phyloP scores from a whole-genome alignment of 345 rosid species.

The Euphorbia peplus region DNA sequence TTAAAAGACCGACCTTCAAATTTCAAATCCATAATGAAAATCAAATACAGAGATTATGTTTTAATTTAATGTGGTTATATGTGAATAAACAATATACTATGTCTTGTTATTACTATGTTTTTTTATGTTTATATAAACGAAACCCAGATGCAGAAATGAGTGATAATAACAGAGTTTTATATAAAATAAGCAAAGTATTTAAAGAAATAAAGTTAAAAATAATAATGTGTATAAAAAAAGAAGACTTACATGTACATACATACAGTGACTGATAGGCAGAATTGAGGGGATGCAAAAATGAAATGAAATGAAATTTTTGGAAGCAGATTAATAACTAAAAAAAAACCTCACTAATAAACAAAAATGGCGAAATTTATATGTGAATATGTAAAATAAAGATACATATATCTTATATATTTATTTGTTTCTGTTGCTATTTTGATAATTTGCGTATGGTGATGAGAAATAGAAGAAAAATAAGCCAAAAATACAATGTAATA shows the following conservation, averaged over 20 bases:
- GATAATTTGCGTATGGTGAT: slow-evolving; percentile 12
- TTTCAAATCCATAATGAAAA: slow-evolving; percentile 30
- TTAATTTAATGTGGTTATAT: neutral
- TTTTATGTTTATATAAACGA: neutral
- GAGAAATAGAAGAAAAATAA: neutral
- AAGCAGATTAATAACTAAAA: slow-evolving; percentile 7
- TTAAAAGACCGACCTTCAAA: slow-evolving; percentile 35
- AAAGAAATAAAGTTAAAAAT: neutral
- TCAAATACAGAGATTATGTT: neutral
- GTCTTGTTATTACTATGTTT: neutral
- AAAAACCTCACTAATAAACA: slow-evolving; percentile 18
- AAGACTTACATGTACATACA: slow-evolving; percentile 36
- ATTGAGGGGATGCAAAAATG: slow-evolving; percentile 10
- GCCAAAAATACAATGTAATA: neutral
- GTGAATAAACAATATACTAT: neutral
- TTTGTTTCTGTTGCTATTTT: neutral
- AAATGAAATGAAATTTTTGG: slow-evolving; percentile 1
- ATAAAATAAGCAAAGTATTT: slow-evolving; percentile 2
- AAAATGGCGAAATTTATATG: neutral
- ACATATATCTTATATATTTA: neutral
- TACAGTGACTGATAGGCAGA: slow-evolving; percentile 10
- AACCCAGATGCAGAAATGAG: slow-evolving; percentile 19
- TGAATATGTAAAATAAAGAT: neutral
- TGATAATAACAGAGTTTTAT: slow-evolving; percentile 4
- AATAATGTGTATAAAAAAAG: slow-evolving; percentile 4